Evolutionary conservation across 805 yeast genomes (phyloP), one percentile per base, ranked within the genome.

Genomic region (Lipomyces lipofer): DNA sequence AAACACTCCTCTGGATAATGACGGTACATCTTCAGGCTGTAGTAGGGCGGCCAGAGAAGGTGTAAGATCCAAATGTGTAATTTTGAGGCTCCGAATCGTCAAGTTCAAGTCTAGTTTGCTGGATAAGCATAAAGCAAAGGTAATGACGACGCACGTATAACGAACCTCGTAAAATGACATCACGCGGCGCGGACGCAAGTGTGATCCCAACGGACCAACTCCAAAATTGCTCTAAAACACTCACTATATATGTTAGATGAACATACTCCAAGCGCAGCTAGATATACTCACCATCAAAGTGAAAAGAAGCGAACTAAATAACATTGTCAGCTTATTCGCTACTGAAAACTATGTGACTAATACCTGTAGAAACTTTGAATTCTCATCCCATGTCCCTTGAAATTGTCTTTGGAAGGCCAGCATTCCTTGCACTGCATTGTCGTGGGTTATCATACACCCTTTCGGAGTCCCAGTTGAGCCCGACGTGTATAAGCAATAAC

Each of bases 1-100:
- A 30, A 64, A 64, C 17, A 64, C 49, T 19, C 66, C 66, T 10
- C 49, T 27, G 33, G 53, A 49, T 1, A 64, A 57, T 2, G 52
- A 56, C 9, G 63, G 64, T 6, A 62, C 60, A 17, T 45, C 60
- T 73, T 86, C 95, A 33, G 95, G 95, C 76, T 92, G 80, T 68
- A 88, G 77, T 65, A 95, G 86, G 25, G 95, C 94, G 54, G 96
- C 96, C 52, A 88, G 38, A 4, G 65, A 52, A 3, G 67, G 67
- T 3, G 67, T 64, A 42, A 64, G 35, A 43, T 64, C 67, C 12
- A 64, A 39, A 36, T 64, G 67, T 9, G 63, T 58, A 29, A 64
- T 63, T 4, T 42, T 19, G 6, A 64, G 46, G 4, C 39, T 30
- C 7, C 56, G 49, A 12, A 64, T 47, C 7, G 59, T 42, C 33